Evolutionary conservation across 2,329 filamentous ascomycete species (phyloP), one percentile per base, ranked within the genome.

Genomic region (Simplicillium sp.): DNA sequence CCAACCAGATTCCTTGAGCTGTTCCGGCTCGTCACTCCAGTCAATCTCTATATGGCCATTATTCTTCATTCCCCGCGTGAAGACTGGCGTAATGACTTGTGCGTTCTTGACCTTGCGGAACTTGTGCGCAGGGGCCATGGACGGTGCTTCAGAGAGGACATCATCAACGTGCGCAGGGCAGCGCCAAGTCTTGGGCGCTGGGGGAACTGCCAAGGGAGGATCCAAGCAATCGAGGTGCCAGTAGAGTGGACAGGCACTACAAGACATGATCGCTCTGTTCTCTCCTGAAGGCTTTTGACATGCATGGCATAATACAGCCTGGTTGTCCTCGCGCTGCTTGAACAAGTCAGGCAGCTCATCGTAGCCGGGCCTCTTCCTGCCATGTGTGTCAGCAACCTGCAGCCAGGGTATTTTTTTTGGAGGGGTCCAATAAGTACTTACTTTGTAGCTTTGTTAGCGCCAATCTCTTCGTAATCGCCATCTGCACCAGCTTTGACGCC

Each of bases 211-310:
- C 54, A 89, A 66, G 29, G 90, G 89, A 20, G 87, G 86, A 55
- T 94, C 82, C 13, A 94, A 68, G 62, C 92, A 98, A 61, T 97
- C 90, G 39, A 95, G 70, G 65, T 98, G 92, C 84, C 89, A 98
- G 55, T 82, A 75, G 29, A 87, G 73, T 11, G 77, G 71, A 62
- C 90, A 98, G 53, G 75, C 77, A 60, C 88, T 88, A 66, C 90
- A 98, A 36, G 84, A 80, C 50, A 96, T 83, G 52, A 97, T 88
- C 49, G 82, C 77, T 18, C 84, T 78, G 31, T 57, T 51, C 47
- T 66, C 61, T 15, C 75, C 67, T 36, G 82, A 76, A 20, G 82
- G 73, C 52, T 73, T 71, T 48, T 84, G 75, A 64, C 90, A 97
- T 35, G 68, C 67, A 55, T 83, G 79, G 64, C 90, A 97, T 38